A percentile compares a stretch with the other conserved stretches of the same genome.
Evolutionary conservation across 164 flowering plant genomes (phyloP).

Genomic region (Stephania cephalantha): DNA sequence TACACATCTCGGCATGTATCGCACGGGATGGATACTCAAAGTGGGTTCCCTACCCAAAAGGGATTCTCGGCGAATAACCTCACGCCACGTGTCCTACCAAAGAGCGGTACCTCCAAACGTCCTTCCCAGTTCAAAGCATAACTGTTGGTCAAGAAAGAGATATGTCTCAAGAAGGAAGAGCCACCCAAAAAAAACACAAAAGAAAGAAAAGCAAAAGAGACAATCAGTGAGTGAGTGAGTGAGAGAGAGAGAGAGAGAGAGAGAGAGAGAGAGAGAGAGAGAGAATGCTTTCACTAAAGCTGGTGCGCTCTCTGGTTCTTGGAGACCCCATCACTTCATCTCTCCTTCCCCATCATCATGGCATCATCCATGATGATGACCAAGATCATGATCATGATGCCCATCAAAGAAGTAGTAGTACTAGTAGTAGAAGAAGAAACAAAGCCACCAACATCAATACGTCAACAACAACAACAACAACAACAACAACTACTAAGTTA

Average conservation of each 20-base stretch:
- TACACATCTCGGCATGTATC: too few relatives aligned
- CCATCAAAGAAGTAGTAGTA: background rate
- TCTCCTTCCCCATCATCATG: slow-evolving; percentile 13
- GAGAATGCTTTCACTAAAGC: slow-evolving; percentile 52
- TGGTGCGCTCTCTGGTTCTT: slow-evolving; percentile 50
- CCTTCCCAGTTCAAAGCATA: background rate
- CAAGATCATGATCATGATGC: background rate
- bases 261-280: slow-evolving; percentile 9
- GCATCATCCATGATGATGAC: background rate
- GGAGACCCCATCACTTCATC: slow-evolving; percentile 38
- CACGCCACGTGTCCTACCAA: background rate
- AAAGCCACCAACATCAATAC: background rate
- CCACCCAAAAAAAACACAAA: background rate
- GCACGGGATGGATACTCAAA: too few relatives aligned
- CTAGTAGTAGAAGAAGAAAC: background rate
- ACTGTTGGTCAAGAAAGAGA: background rate
- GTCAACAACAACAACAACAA: slow-evolving; percentile 12
- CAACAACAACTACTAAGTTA: slow-evolving; percentile 24
- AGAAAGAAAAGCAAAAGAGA: slow-evolving; percentile 10
- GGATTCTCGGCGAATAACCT: background rate
- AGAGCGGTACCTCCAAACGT: background rate
- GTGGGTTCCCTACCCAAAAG: too few relatives aligned
- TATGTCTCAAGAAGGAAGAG: too few relatives aligned
- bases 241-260: slow-evolving; percentile 12
- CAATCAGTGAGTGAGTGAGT: slow-evolving; percentile 10